Evolutionary conservation across 164 flowering plant species (phyloP).

Genomic region (Magnolia sinica): DNA sequence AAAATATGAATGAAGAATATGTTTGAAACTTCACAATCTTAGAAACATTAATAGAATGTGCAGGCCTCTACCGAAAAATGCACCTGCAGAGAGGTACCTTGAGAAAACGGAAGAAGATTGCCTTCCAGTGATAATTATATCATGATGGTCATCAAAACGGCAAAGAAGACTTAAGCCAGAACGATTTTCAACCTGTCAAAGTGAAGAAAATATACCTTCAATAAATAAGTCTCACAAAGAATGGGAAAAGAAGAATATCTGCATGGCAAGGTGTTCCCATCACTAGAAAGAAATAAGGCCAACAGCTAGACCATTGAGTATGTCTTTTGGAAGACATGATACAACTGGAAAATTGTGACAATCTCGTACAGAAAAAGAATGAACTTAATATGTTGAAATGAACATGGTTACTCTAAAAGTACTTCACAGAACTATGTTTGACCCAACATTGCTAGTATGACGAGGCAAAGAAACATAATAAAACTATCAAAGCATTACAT

Average conservation of each 20-base stretch:
- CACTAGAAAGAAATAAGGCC: not conserved
- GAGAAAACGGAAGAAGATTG: constrained; percentile 50
- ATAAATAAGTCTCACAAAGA: not conserved
- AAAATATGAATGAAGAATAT: not conserved
- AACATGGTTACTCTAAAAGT: not conserved
- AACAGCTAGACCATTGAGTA: not conserved
- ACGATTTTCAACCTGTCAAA: constrained; percentile 59
- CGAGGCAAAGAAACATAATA: no score
- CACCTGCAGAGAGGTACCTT: constrained; percentile 30
- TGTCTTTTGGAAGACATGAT: not conserved
- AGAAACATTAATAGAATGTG: not conserved
- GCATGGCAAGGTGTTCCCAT: not conserved
- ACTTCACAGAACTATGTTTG: not conserved
- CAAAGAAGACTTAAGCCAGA: constrained; percentile 47
- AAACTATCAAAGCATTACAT: no score
- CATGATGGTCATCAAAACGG: constrained; percentile 39
- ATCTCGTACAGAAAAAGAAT: not conserved
- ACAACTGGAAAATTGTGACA: not conserved
- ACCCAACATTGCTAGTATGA: no score
- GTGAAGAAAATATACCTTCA: not conserved
- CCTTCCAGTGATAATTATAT: constrained; percentile 35
- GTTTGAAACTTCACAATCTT: not conserved
- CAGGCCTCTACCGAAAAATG: not conserved
- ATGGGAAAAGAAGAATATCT: constrained; percentile 1
- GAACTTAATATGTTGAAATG: not conserved